Percentiles rank a stretch among this genome's conserved stretches.
These are phyloP conservation scores for Populus hybrid DNA, from an alignment of 441 rosid species.

Conservation along the genomic window DNA sequence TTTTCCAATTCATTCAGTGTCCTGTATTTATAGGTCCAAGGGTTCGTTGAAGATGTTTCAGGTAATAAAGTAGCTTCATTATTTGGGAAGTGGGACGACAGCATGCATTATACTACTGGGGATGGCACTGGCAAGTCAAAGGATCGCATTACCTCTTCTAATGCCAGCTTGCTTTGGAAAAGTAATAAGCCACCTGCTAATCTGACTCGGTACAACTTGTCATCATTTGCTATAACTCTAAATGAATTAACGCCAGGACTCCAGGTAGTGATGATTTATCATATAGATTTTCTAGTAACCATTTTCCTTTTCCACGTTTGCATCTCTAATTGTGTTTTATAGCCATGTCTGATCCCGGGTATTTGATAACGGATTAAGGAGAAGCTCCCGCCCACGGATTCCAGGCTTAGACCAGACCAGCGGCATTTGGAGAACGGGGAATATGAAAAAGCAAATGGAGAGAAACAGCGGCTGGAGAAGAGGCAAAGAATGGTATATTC, in stretches of 20 bases:
- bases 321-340: slow-evolving; percentile 44
- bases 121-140: slow-evolving; percentile 52
- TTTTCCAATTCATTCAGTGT: background rate
- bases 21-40: slow-evolving; percentile 48
- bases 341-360: slow-evolving; percentile 55
- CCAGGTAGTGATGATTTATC: slow-evolving; percentile 63
- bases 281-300: slow-evolving; percentile 20
- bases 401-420: slow-evolving; percentile 92
- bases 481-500: slow-evolving; percentile 85
- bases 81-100: slow-evolving; percentile 94
- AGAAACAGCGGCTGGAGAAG: slow-evolving; percentile 85
- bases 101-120: slow-evolving; percentile 54
- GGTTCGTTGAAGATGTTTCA: slow-evolving; percentile 67
- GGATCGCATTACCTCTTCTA: slow-evolving; percentile 46
- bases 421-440: slow-evolving; percentile 93
- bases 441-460: slow-evolving; percentile 84
- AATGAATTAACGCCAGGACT: slow-evolving; percentile 86
- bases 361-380: slow-evolving; percentile 78
- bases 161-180: slow-evolving; percentile 72
- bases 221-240: slow-evolving; percentile 84
- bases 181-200: slow-evolving; percentile 66
- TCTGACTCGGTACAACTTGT: slow-evolving; percentile 89
- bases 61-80: slow-evolving; percentile 62
- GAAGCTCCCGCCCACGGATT: slow-evolving; percentile 97
- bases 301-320: slow-evolving; percentile 29